Evolutionary conservation across 148 eudicot genomes (phyloP), one percentile per base, ranked within the genome.

Genomic region (Fagopyrum tataricum): DNA sequence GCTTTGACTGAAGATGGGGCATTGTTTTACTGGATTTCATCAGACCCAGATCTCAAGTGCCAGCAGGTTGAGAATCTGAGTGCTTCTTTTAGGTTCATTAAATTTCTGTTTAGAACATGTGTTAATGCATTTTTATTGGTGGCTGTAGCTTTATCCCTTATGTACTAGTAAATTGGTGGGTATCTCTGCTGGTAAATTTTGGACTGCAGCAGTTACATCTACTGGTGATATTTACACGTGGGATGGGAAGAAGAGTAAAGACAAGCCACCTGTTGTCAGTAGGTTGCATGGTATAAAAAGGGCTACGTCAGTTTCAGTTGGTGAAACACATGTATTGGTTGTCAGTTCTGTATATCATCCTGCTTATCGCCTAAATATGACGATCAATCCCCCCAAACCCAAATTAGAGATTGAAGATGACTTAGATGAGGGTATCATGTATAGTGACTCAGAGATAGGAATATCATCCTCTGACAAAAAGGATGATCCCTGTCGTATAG

Each of bases 1-100:
- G 99, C 96, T 75, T 87, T 96, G 62, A 85, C 96, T 11, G 89
- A 85, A 78, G 99, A 96, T 55, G 99, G 97, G 48, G 82, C 99
- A 31, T 67, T 96, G 53, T 96, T 96, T 77, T 96, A 83, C 81
- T 96, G 99, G 98, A 79, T 79, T 76, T 96, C 99, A 21, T 85
- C 94, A 13, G 94, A 96, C 79, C 92, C 97, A 44, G 89, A 88
- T 58, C 94, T 96, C 72, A 85, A 82, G 71, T 92, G 96, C 77
- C 96, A 84, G 72, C 99, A 96, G 99, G 99, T 96, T 75, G 72
- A 52, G 51, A 70, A 8, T 9, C 44, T 18, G 44, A 59, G 8
- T 31, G 37, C 2, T 31, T 31, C n/a, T 31, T 31, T 1, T 31
- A 31, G 37, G 37, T 14, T 7, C 52, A 6, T 53, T 67, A 21